phyloP scores from a whole-genome alignment of 2,329 filamentous ascomycete genomes.

The Allantophomopsis lycopodina region DNA sequence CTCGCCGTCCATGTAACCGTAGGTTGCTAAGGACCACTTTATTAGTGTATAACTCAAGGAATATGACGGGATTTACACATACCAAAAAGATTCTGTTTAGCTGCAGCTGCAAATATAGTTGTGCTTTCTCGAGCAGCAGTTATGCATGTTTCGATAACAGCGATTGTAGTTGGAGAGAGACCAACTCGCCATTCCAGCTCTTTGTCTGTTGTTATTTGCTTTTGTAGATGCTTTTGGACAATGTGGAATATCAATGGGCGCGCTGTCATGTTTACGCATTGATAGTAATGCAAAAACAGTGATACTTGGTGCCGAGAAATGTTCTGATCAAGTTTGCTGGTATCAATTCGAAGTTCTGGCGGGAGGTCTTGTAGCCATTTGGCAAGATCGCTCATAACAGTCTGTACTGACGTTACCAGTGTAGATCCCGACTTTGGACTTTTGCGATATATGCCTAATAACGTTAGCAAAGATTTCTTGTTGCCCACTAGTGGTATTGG shows the following conservation, averaged over 20 bases:
- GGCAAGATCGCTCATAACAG: slow-evolving; percentile 32
- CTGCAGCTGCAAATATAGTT: slow-evolving; percentile 31
- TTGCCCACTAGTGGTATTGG: not conserved
- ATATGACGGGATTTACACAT: slow-evolving; percentile 7
- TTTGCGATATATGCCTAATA: slow-evolving; percentile 31
- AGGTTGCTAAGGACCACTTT: slow-evolving; percentile 25
- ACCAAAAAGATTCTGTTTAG: slow-evolving; percentile 34
- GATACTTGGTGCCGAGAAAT: slow-evolving; percentile 35
- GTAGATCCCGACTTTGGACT: slow-evolving; percentile 29
- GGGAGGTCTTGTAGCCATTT: slow-evolving; percentile 35
- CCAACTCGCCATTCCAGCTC: slow-evolving; percentile 30
- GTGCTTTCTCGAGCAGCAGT: slow-evolving; percentile 32
- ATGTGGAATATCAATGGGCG: slow-evolving; percentile 38
- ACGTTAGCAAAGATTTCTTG: slow-evolving; percentile 2
- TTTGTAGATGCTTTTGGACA: slow-evolving; percentile 30
- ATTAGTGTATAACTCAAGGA: not conserved
- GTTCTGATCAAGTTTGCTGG: slow-evolving; percentile 23
- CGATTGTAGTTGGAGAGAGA: slow-evolving; percentile 30
- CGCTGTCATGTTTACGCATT: slow-evolving; percentile 42
- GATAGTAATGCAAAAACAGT: slow-evolving; percentile 39
- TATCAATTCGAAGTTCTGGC: slow-evolving; percentile 31
- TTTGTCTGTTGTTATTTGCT: slow-evolving; percentile 17
- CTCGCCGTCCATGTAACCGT: slow-evolving; percentile 42
- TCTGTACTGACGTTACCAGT: slow-evolving; percentile 33
- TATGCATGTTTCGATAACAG: slow-evolving; percentile 37